phyloP scores from a whole-genome alignment of 2,329 filamentous ascomycete genomes.

The Aspergillus tamarii region DNA sequence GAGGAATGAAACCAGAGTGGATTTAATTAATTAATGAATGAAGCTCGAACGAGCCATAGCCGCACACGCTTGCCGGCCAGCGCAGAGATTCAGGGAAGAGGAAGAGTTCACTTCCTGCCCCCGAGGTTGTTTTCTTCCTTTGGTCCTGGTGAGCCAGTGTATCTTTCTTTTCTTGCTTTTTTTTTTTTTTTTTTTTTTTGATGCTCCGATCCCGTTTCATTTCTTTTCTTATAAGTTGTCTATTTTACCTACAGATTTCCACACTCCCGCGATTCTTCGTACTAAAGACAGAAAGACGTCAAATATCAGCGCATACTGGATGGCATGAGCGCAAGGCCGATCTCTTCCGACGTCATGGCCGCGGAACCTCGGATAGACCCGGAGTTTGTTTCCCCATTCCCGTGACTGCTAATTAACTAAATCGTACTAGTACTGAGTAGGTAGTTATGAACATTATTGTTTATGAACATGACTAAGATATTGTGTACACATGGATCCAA shows the following conservation, averaged over 20 bases:
- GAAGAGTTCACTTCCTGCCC: constrained; percentile 16
- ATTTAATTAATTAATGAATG: not conserved
- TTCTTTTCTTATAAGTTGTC: not conserved
- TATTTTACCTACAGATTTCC: too few relatives aligned
- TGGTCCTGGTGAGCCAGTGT: not conserved
- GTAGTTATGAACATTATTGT: too few relatives aligned
- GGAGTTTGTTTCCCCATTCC: not conserved
- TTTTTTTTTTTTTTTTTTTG: not conserved
- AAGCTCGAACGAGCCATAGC: not conserved
- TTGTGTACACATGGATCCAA: too few relatives aligned
- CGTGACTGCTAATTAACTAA: too few relatives aligned
- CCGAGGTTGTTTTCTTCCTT: constrained; percentile 26
- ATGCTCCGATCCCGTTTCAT: too few relatives aligned
- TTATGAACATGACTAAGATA: too few relatives aligned
- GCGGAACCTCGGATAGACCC: not conserved
- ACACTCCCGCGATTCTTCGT: too few relatives aligned
- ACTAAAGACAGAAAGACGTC: too few relatives aligned
- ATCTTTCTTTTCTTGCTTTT: not conserved
- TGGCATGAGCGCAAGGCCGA: not conserved
- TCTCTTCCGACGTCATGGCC: not conserved
- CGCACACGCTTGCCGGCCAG: constrained; percentile 1
- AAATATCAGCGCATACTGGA: not conserved
- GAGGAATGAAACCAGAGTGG: not conserved
- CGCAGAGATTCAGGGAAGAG: constrained; percentile 18
- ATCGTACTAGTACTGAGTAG: too few relatives aligned